phyloP scores from a whole-genome alignment of 257 asterid genomes.

The Nyctanthes arbortristis region DNA sequence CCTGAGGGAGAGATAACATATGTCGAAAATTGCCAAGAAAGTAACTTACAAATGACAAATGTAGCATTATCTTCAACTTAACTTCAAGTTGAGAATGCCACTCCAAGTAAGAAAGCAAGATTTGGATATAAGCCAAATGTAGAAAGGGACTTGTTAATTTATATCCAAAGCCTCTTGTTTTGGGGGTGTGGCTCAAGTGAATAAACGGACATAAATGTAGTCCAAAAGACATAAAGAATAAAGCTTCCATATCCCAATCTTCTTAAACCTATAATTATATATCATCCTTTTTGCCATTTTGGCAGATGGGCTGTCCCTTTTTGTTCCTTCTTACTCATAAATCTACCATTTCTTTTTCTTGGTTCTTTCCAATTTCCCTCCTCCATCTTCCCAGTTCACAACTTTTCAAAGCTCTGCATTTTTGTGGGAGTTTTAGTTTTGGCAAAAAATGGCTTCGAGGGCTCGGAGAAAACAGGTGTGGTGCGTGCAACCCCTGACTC shows the following conservation, averaged over 20 bases:
- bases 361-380: too few relatives aligned
- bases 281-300: slow-evolving; percentile 26
- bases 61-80: not conserved
- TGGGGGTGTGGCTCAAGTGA: slow-evolving; percentile 38
- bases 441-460: slow-evolving; percentile 42
- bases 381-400: not conserved
- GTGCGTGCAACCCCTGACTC: slow-evolving; percentile 73
- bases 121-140: slow-evolving; percentile 3
- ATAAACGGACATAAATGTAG: slow-evolving; percentile 37
- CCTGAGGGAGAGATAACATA: not conserved
- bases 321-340: slow-evolving; percentile 37
- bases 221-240: slow-evolving; percentile 39
- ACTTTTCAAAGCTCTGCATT: not conserved
- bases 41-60: not conserved
- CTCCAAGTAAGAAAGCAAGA: not conserved
- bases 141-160: slow-evolving; percentile 30
- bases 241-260: slow-evolving; percentile 42
- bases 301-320: slow-evolving; percentile 53
- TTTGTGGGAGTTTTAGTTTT: not conserved
- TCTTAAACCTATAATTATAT: slow-evolving; percentile 20
- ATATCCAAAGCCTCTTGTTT: slow-evolving; percentile 26
- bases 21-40: not conserved
- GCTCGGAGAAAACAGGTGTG: slow-evolving; percentile 56
- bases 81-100: not conserved
- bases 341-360: slow-evolving; percentile 31